Base-by-base conservation (phyloP, 805 yeast genomes). In the Wickerhamomyces sydowiorum region DNA sequence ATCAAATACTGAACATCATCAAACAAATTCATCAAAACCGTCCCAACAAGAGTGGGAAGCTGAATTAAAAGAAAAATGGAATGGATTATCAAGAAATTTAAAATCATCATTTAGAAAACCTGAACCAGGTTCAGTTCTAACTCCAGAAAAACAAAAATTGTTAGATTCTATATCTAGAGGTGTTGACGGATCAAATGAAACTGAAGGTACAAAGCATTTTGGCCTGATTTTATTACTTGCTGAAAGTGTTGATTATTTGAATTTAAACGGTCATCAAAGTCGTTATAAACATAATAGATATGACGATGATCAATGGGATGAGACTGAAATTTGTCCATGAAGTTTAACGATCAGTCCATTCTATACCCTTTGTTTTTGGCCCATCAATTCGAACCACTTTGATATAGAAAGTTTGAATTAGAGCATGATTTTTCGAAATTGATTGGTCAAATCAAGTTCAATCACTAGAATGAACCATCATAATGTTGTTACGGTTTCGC, bases 101-200 rank as follows among this genome's bases (percentile, higher is more conserved):
- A 82, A 78, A 58, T 74, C 80, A 36, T 71, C 81, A 21, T 87
- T 83, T 62, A 74, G 84, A 42, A 81, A 79, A 49, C 96, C 96
- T 0, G 62, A 71, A 1, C 95, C 95, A 3, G 82, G 82, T n/a
- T 64, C 78, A 2, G 62, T 66, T 19, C 55, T 87, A 56, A 74
- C 76, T 10, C 68, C 67, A 7, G 80, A 77, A 33, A 76, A 76
- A 43, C 67, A 69, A 29, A 76, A 76, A 50, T 59, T 69, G 42
- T 62, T 87, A 35, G 95, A 87, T 60, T 76, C 85, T 40, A 81
- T 87, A 37, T 70, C 75, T 37, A 72, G 95, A 51, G 91, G 95
- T 12, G 95, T 87, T 15, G 95, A 87, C 61, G 95, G 95, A 7
- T 72, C 76, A 35, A 73, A 76, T 54, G 80, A 77, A 39, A 80